phyloP scores from a whole-genome alignment of 1,139 yeast species.

The Scheffersomyces parashehatae region DNA sequence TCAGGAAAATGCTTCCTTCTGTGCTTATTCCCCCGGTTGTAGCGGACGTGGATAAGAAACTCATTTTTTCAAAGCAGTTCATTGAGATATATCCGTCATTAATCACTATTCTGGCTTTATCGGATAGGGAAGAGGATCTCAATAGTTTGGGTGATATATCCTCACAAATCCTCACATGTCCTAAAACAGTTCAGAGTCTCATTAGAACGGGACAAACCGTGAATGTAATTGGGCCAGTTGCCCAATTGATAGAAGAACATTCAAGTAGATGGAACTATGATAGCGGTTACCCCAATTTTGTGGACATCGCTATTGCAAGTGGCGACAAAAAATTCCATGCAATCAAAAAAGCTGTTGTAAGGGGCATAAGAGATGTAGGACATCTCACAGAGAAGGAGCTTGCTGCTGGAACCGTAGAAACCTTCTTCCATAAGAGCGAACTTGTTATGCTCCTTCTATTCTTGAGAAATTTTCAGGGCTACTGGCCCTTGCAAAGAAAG shows the following conservation, averaged over 20 bases:
- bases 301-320: constrained; percentile 21
- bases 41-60: constrained; percentile 46
- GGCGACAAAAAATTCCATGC: constrained; percentile 19
- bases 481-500: constrained; percentile 55
- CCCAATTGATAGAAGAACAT: constrained; percentile 44
- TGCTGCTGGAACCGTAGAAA: constrained; percentile 20
- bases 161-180: constrained; percentile 67
- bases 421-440: constrained; percentile 28
- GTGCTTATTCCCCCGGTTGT: constrained; percentile 56
- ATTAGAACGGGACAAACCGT: constrained; percentile 38
- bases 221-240: constrained; percentile 49
- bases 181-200: constrained; percentile 50
- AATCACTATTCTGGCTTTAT: constrained; percentile 43
- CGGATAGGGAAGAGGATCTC: constrained; percentile 68
- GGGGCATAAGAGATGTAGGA: constrained; percentile 43
- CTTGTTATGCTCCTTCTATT: constrained; percentile 41
- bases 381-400: constrained; percentile 41
- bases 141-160: constrained; percentile 55
- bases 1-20: constrained; percentile 48
- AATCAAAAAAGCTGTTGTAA: constrained; percentile 30
- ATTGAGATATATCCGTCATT: constrained; percentile 57
- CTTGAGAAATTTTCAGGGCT: constrained; percentile 57
- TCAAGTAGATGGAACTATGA: constrained; percentile 26
- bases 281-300: constrained; percentile 31
- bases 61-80: constrained; percentile 51